Evolutionary conservation across 306 rosid species (phyloP).

Genomic region (Parietaria judaica): DNA sequence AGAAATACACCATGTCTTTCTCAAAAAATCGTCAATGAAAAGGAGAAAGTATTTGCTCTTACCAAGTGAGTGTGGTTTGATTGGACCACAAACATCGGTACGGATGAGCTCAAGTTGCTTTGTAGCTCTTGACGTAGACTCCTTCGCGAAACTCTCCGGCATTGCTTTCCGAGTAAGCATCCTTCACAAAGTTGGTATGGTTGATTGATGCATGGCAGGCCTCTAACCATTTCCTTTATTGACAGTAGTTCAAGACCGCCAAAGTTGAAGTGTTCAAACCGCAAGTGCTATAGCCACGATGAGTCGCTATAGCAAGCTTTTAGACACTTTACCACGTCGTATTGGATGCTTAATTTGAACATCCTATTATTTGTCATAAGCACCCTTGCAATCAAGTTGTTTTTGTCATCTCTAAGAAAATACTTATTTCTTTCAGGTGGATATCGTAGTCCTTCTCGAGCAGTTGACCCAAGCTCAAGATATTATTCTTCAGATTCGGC

Average conservation of each 20-base stretch:
- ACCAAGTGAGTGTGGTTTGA: not conserved
- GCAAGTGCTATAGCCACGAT: not conserved
- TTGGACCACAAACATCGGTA: not conserved
- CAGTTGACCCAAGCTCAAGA: conserved; percentile 1
- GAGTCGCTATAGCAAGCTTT: not conserved
- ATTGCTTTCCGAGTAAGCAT: not conserved
- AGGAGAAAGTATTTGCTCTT: not conserved
- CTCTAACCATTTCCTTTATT: not conserved
- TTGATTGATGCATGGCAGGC: not conserved
- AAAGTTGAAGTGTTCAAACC: not conserved
- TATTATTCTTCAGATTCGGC: conserved; percentile 1
- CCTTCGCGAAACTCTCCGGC: not conserved
- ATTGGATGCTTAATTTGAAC: not conserved
- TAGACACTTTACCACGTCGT: not conserved
- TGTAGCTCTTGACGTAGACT: not conserved
- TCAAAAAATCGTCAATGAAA: not conserved
- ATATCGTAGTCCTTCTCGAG: conserved; percentile 1
- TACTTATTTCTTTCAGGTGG: not conserved
- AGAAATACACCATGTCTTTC: not conserved
- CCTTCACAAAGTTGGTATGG: not conserved
- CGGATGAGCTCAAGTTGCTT: not conserved
- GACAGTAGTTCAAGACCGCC: not conserved
- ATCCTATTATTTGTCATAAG: conserved; percentile 4
- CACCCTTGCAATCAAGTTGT: not conserved
- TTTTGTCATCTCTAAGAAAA: not conserved